Evolutionary conservation across 2,329 filamentous ascomycete species (phyloP).

Genomic region (Alternaria conjuncta): DNA sequence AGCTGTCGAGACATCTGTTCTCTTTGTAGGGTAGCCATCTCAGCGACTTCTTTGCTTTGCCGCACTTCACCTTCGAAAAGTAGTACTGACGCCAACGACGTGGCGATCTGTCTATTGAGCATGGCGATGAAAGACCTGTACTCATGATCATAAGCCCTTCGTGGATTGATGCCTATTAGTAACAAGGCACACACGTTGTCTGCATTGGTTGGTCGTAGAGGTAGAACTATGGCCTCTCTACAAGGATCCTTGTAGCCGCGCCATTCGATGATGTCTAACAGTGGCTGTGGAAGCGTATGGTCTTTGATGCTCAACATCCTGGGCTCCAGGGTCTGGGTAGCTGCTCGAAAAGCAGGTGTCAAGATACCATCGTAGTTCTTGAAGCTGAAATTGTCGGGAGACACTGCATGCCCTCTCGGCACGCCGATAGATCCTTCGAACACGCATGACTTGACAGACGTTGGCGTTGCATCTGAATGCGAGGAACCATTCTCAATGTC

Average conservation of each 20-base stretch:
- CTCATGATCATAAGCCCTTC: constrained; percentile 43
- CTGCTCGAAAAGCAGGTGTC: constrained; percentile 41
- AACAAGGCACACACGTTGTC: constrained; percentile 42
- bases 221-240: constrained; percentile 42
- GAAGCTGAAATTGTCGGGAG: constrained; percentile 35
- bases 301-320: constrained; percentile 34
- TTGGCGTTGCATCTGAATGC: constrained; percentile 33
- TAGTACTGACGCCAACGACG: constrained; percentile 43
- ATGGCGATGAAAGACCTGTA: constrained; percentile 39
- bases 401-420: constrained; percentile 36
- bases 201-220: constrained; percentile 38
- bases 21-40: constrained; percentile 36
- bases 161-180: constrained; percentile 41
- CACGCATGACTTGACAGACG: constrained; percentile 35
- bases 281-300: constrained; percentile 32
- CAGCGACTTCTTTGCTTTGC: constrained; percentile 31
- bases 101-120: constrained; percentile 42
- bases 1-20: constrained; percentile 37
- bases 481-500: constrained; percentile 30
- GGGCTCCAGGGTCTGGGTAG: constrained; percentile 42
- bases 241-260: constrained; percentile 43
- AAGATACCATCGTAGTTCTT: constrained; percentile 39
- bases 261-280: constrained; percentile 40
- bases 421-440: constrained; percentile 44
- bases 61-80: constrained; percentile 44